Evolutionary conservation across 345 rosid species (phyloP), one percentile per base, ranked within the genome.

Genomic region (Hibiscus tridactylites): DNA sequence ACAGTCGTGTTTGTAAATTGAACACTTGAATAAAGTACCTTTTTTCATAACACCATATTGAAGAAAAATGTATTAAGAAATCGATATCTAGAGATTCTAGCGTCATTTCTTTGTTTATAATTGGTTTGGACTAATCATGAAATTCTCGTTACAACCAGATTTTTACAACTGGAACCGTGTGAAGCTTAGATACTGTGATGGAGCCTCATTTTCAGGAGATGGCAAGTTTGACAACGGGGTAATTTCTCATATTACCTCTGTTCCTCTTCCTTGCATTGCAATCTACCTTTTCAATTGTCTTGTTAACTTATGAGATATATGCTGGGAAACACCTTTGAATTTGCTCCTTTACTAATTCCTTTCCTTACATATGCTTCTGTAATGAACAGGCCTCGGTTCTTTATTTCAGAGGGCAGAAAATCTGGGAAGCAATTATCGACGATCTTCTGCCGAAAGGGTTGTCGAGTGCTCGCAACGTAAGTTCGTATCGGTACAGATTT

Each of bases 111-210:
- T n/a, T n/a, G n/a, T n/a, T n/a, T n/a, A n/a, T n/a, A n/a, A n/a
- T n/a, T n/a, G n/a, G n/a, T n/a, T n/a, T n/a, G n/a, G n/a, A n/a
- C n/a, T n/a, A n/a, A n/a, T 42, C 37, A 65, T 71, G 9, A 61
- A 16, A 26, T 19, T 68, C 29, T 11, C 24, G 24, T 21, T 4
- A 74, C 54, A 46, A 72, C 65, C 89, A 92, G 97, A 92, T 77
- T 95, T 95, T 81, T 90, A 95, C 89, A 92, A 95, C 73, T 95
- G 99, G 99, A 95, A 95, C 80, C 90, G 87, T 15, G 97, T 95
- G 54, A 91, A 91, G 82, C 75, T 95, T 31, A 87, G 99, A 76
- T 95, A 95, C 58, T 95, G 99, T 60, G 99, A 95, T 72, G 99
- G 99, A 82, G 99, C 86, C 37, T 95, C 99, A 2, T 95, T 95